Conservation (phyloP, 495 filamentous ascomycete genomes). For the Penicillium antarcticum region DNA sequence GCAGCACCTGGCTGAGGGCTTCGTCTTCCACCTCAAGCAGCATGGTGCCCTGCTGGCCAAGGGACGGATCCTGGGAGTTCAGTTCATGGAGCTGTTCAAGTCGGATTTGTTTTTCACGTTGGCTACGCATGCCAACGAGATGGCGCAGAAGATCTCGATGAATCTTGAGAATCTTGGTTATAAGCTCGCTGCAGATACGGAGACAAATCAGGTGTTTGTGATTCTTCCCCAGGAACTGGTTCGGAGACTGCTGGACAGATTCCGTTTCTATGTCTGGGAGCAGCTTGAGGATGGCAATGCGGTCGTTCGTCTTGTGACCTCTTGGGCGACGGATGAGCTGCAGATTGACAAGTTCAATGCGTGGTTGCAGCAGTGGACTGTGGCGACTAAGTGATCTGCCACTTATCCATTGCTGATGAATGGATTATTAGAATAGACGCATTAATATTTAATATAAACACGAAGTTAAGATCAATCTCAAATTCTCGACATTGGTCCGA, state of each 20-base stretch:
- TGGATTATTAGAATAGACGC: slow-evolving; percentile 5
- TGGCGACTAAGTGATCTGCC: slow-evolving; percentile 7
- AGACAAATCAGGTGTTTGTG: slow-evolving; percentile 39
- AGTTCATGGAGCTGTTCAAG: slow-evolving; percentile 42
- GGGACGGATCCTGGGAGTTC: slow-evolving; percentile 38
- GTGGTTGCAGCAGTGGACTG: slow-evolving; percentile 28
- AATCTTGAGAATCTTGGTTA: slow-evolving; percentile 30
- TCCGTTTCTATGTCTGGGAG: slow-evolving; percentile 37
- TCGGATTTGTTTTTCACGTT: slow-evolving; percentile 37
- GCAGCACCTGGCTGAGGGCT: slow-evolving; percentile 33
- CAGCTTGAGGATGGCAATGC: slow-evolving; percentile 21
- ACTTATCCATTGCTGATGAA: slow-evolving; percentile 2
- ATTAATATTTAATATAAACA: slow-evolving; percentile 2
- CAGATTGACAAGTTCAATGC: slow-evolving; percentile 34
- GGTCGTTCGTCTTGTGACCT: slow-evolving; percentile 33
- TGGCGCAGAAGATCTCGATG: slow-evolving; percentile 33
- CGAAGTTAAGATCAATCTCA: not conserved
- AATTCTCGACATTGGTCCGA: not conserved
- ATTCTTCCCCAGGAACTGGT: slow-evolving; percentile 21
- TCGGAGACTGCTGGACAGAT: slow-evolving; percentile 24
- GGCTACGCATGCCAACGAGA: slow-evolving; percentile 38
- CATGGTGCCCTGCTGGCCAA: slow-evolving; percentile 45
- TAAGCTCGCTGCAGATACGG: slow-evolving; percentile 27
- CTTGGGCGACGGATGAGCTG: slow-evolving; percentile 36
- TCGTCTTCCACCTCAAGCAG: slow-evolving; percentile 43